Percentiles rank a stretch among this genome's conserved stretches.
phyloP scores from a whole-genome alignment of 352 stramenopile genomes.

The Aphanomyces astaci region DNA sequence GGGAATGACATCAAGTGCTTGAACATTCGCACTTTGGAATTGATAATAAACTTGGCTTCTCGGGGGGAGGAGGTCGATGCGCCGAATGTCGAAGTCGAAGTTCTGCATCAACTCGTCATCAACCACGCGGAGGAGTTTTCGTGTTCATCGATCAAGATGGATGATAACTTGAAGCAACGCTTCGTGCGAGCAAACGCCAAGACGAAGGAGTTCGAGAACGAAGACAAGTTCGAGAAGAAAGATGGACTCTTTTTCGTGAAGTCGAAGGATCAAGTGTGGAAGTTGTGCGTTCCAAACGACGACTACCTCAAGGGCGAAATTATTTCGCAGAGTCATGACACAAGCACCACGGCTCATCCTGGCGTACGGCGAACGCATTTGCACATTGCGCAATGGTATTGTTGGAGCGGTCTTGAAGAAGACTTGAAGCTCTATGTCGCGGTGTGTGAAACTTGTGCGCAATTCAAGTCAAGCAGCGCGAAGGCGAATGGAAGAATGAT shows the following conservation, averaged over 20 bases:
- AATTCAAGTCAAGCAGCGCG: slow-evolving; percentile 27
- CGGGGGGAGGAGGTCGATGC: neutral
- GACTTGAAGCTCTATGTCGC: slow-evolving; percentile 23
- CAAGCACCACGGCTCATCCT: neutral
- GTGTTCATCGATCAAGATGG: neutral
- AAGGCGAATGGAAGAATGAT: slow-evolving; percentile 27
- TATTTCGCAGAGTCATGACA: slow-evolving; percentile 4
- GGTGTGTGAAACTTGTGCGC: slow-evolving; percentile 28
- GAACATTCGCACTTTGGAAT: neutral
- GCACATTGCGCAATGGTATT: neutral
- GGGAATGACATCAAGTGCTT: neutral
- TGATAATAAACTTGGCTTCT: neutral
- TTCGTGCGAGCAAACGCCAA: neutral
- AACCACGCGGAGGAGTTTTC: neutral
- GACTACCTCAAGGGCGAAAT: neutral
- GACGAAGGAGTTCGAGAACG: neutral
- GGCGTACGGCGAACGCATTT: slow-evolving; percentile 13
- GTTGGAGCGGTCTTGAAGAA: slow-evolving; percentile 15
- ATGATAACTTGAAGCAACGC: neutral
- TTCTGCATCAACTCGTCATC: neutral
- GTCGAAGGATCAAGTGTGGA: slow-evolving; percentile 15
- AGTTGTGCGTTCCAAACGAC: neutral
- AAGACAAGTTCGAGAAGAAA: neutral
- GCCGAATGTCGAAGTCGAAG: neutral
- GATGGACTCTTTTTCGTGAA: neutral